Conservation (phyloP, 768 basidiomycete species). For the Mrakia gelida region DNA sequence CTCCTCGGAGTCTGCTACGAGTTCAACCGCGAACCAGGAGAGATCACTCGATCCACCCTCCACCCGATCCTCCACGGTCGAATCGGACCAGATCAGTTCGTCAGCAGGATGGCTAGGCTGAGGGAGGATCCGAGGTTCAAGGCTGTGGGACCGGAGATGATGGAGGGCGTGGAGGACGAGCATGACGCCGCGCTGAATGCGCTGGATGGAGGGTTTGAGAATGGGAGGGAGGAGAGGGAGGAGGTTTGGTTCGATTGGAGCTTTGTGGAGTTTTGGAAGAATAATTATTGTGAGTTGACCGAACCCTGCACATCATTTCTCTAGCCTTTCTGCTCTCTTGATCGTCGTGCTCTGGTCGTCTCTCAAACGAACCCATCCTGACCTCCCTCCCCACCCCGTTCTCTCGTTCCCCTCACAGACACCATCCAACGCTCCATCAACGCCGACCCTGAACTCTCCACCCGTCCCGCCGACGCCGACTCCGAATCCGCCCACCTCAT, state of each 20-base stretch:
- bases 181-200: neutral
- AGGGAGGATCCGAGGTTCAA: conserved; percentile 93
- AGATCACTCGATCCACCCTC: conserved; percentile 91
- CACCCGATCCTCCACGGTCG: conserved; percentile 78
- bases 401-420: conserved; percentile 48
- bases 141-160: conserved; percentile 69
- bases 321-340: neutral
- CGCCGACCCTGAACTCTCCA: conserved; percentile 62
- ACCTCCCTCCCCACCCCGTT: no score
- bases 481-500: conserved; percentile 77
- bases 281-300: conserved; percentile 79
- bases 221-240: conserved; percentile 56
- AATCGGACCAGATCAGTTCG: conserved; percentile 81
- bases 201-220: conserved; percentile 1
- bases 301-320: no score
- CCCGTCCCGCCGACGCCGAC: conserved; percentile 60
- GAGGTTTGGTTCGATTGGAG: conserved; percentile 94
- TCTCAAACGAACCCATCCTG: neutral
- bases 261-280: conserved; percentile 98
- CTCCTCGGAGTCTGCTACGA: conserved; percentile 92
- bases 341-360: no score
- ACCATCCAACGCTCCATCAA: conserved; percentile 69
- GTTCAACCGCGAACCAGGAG: conserved; percentile 90
- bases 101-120: conserved; percentile 77
- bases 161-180: conserved; percentile 49